phyloP scores from a whole-genome alignment of 1,284 basidiomycete species.

The Papiliotrema fonsecae region DNA sequence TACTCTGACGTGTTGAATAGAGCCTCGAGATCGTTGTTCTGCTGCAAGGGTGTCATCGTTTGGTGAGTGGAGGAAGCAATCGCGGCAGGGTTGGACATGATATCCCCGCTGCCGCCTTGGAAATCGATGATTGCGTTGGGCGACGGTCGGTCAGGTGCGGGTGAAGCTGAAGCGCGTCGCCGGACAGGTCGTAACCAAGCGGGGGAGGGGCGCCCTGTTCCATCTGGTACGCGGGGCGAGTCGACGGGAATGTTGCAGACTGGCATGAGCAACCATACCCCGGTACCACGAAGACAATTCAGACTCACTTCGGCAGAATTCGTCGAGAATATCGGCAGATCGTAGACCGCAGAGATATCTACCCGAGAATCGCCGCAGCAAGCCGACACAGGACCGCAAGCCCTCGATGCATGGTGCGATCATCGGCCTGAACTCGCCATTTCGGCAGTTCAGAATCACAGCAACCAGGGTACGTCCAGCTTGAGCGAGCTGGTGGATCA shows the following conservation, averaged over 20 bases:
- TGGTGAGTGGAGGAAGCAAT: constrained; percentile 5
- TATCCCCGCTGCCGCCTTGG: constrained; percentile 16
- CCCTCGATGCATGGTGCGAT: constrained; percentile 76
- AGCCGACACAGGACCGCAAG: constrained; percentile 73
- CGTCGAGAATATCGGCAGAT: constrained; percentile 84
- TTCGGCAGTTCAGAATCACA: constrained; percentile 63
- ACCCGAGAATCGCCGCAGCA: constrained; percentile 56
- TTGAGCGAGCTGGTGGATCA: constrained; percentile 86
- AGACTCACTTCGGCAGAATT: constrained; percentile 77
- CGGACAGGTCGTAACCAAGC: constrained; percentile 82
- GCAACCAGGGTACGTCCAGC: constrained; percentile 84
- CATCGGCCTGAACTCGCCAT: constrained; percentile 55
- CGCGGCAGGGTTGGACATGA: constrained; percentile 23
- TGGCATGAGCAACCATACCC: constrained; percentile 34
- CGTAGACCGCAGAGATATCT: constrained; percentile 69
- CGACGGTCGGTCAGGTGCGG: constrained; percentile 23
- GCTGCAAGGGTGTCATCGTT: constrained; percentile 6
- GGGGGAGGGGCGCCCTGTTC: constrained; percentile 58
- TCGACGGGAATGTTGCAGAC: constrained; percentile 84
- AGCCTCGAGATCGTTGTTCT: constrained; percentile 30
- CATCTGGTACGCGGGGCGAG: constrained; percentile 51
- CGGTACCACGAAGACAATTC: not conserved
- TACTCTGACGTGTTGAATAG: constrained; percentile 45
- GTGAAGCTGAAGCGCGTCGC: constrained; percentile 51
- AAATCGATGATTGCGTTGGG: constrained; percentile 6